These are phyloP conservation scores for Tylopilus rubrobrunneus DNA, from an alignment of 768 basidiomycete species.

Conservation along the genomic window DNA sequence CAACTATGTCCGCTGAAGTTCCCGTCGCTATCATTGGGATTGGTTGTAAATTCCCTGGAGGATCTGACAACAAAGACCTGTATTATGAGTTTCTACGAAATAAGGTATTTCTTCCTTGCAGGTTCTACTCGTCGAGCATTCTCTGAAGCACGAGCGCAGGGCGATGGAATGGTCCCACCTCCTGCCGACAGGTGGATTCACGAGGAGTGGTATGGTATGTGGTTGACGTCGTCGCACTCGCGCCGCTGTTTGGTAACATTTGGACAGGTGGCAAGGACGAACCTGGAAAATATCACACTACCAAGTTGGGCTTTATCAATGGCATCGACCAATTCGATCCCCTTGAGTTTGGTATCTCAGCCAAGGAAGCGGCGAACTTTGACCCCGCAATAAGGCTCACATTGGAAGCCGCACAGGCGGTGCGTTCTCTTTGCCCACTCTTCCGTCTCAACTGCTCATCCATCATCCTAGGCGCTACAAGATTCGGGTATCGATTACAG, in stretches of 20 bases:
- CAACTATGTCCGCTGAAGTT: constrained; percentile 26
- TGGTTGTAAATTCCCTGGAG: constrained; percentile 32
- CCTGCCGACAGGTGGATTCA: constrained; percentile 29
- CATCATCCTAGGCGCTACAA: constrained; percentile 28
- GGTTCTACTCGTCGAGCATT: neutral
- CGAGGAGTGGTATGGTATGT: constrained; percentile 31
- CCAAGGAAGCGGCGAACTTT: constrained; percentile 29
- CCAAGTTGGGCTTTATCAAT: constrained; percentile 29
- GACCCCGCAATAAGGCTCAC: constrained; percentile 31
- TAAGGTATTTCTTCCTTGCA: constrained; percentile 13
- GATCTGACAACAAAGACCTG: constrained; percentile 29
- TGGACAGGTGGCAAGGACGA: constrained; percentile 27
- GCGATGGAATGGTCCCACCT: constrained; percentile 29
- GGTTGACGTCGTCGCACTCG: neutral
- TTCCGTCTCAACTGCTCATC: neutral
- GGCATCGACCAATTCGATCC: constrained; percentile 32
- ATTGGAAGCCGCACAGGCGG: constrained; percentile 30
- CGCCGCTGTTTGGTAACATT: neutral
- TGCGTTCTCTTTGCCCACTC: neutral
- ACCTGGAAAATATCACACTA: constrained; percentile 28
- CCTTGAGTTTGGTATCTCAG: constrained; percentile 32
- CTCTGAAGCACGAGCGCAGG: constrained; percentile 10
- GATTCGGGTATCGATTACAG: constrained; percentile 49
- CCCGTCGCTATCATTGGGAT: constrained; percentile 31
- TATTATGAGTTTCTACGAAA: constrained; percentile 30